Evolutionary conservation across 2,329 filamentous ascomycete species (phyloP), one percentile per base, ranked within the genome.

Genomic region (Macroventuria anomochaeta): DNA sequence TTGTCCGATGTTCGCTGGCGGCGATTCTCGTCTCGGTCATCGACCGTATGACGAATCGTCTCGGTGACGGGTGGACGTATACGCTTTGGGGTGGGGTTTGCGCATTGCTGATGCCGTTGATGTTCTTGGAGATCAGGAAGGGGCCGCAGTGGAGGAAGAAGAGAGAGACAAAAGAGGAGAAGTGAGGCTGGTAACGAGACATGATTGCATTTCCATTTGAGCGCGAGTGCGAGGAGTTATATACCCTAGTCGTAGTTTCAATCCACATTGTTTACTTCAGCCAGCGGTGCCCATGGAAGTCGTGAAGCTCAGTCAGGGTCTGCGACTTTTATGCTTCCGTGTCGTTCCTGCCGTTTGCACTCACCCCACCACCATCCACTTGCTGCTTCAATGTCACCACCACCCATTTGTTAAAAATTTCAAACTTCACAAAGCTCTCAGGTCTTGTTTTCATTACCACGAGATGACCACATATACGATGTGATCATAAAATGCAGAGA

Each of bases 1-100:
- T 69, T 0, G 65, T 67, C 6, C 53, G 65, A 5, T 70, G 67
- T 42, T 67, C 62, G 33, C 40, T 70, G 17, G 65, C 61, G 1
- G 65, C 67, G 0, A 57, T 68, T 1, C 31, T 70, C 34, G 62
- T 69, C 1, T 61, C 64, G n/a, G 23, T 64, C 6, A 69, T 68
- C 15, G 64, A 70, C 33, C 63, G 62, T 12, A 64, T 68, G 62
- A 58, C 57, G 23, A 50, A 21, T 3, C 43, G 38, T 5, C 56
- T 63, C 57, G 64, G 63, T 1, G 57, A 64, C 28, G 65, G 65
- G 15, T 69, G 65, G 64, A 69, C 65, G 17, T 69, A 69, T 53
- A 64, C 63, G 1, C 59, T 69, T 11, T 68, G 64, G 63, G 65
- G 59, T 1, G 64, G 52, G 0, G 44, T 67, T 11, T 68, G 64